Evolutionary conservation across 2,329 filamentous ascomycete species (phyloP).

Genomic region (Aphanoascus verrucosus): DNA sequence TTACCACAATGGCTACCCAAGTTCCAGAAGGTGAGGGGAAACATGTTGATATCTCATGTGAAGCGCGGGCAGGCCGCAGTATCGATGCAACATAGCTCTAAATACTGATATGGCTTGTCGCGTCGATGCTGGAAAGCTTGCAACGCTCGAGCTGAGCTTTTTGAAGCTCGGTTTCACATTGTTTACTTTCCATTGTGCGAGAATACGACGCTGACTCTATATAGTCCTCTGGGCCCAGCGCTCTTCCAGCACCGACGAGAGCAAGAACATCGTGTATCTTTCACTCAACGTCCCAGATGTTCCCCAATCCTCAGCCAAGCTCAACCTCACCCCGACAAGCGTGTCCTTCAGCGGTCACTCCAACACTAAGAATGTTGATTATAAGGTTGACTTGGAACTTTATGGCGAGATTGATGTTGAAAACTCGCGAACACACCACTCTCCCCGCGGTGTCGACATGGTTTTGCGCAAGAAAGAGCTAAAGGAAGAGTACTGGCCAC

Average conservation of each 20-base stretch:
- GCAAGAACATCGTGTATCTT: constrained; percentile 91
- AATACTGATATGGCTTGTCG: neutral
- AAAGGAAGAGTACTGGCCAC: constrained; percentile 89
- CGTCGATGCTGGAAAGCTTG: neutral
- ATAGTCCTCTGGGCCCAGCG: constrained; percentile 96
- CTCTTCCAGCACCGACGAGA: constrained; percentile 65
- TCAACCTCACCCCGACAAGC: constrained; percentile 67
- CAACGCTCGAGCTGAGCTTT: neutral
- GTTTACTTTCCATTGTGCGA: neutral
- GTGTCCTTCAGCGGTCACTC: constrained; percentile 77
- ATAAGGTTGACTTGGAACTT: constrained; percentile 77
- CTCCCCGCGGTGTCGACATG: constrained; percentile 74
- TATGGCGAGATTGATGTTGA: constrained; percentile 80
- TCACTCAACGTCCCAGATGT: constrained; percentile 86
- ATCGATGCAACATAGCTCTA: neutral
- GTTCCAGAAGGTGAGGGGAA: constrained; percentile 38
- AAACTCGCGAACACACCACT: constrained; percentile 80
- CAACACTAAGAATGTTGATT: constrained; percentile 72
- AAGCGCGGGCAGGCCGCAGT: neutral
- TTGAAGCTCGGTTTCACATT: neutral
- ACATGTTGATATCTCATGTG: constrained; percentile 22
- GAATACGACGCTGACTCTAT: neutral
- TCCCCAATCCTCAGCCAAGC: constrained; percentile 60
- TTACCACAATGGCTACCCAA: constrained; percentile 26
- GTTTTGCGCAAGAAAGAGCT: constrained; percentile 96